Evolutionary conservation across 768 basidiomycete species (phyloP).

Genomic region (Thelephora ganbajun): DNA sequence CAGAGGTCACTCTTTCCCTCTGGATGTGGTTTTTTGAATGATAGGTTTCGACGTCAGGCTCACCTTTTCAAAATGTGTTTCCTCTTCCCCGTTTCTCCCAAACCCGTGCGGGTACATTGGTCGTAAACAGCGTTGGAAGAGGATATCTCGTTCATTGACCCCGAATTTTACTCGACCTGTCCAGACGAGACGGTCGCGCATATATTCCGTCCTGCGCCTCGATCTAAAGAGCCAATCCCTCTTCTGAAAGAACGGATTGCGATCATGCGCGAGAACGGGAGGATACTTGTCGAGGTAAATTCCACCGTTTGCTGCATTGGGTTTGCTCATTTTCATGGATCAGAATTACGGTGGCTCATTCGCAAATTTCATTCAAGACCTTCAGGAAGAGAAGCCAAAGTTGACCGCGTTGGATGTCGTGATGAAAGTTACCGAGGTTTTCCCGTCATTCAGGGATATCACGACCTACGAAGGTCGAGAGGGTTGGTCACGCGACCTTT

Average conservation of each 20-base stretch:
- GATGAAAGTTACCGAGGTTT: slow-evolving; percentile 50
- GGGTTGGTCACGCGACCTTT: slow-evolving; percentile 25
- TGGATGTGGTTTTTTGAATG: neutral
- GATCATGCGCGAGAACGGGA: slow-evolving; percentile 68
- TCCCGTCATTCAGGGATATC: slow-evolving; percentile 71
- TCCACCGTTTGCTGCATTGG: slow-evolving; percentile 1
- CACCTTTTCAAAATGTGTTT: neutral
- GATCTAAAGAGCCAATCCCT: slow-evolving; percentile 52
- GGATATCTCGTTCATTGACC: slow-evolving; percentile 65
- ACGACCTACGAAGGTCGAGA: slow-evolving; percentile 37
- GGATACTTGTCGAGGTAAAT: slow-evolving; percentile 53
- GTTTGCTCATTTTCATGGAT: neutral
- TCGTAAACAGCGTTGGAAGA: slow-evolving; percentile 50
- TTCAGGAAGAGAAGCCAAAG: slow-evolving; percentile 25
- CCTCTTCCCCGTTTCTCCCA: neutral
- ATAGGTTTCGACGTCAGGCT: neutral
- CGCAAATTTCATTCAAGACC: slow-evolving; percentile 47
- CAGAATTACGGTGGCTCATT: slow-evolving; percentile 64
- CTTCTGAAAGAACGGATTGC: slow-evolving; percentile 56
- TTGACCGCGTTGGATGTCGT: slow-evolving; percentile 63
- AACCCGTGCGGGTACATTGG: slow-evolving; percentile 2
- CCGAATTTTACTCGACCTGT: slow-evolving; percentile 71
- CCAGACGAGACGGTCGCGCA: slow-evolving; percentile 56
- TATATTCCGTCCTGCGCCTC: slow-evolving; percentile 49
- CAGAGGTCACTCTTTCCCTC: slow-evolving; percentile 35